A percentile compares a stretch with the other conserved stretches of the same genome.
These are phyloP conservation scores for Phlyctochytrium arcticum DNA, from an alignment of 192 early-diverging fungal genomes.

Conservation along the genomic window DNA sequence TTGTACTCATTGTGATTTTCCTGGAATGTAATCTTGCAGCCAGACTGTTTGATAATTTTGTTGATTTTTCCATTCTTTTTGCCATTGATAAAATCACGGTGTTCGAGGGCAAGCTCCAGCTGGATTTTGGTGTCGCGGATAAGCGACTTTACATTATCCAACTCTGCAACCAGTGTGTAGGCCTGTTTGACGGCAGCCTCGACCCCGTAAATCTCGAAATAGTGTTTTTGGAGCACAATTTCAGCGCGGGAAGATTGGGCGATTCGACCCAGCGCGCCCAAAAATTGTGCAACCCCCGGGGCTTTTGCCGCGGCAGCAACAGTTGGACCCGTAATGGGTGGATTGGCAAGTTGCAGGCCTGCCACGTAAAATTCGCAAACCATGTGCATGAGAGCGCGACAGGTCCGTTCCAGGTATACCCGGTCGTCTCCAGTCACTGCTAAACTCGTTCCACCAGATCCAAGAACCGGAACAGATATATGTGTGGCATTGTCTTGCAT, in stretches of 20 bases:
- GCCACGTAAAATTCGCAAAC: conserved; percentile 52
- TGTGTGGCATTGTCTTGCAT: conserved; percentile 75
- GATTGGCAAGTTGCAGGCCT: conserved; percentile 30
- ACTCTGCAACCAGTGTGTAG: conserved; percentile 51
- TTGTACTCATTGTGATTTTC: conserved; percentile 71
- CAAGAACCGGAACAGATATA: conserved; percentile 62
- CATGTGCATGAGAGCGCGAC: conserved; percentile 50
- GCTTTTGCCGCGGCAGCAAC: neutral
- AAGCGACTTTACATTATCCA: conserved; percentile 41
- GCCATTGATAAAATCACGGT: conserved; percentile 82
- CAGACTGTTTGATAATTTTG: conserved; percentile 71
- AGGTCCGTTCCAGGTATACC: conserved; percentile 69
- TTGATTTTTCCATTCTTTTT: conserved; percentile 90
- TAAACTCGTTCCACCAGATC: conserved; percentile 45
- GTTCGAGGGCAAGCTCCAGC: conserved; percentile 71
- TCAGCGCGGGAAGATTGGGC: conserved; percentile 57
- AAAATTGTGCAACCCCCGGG: conserved; percentile 29
- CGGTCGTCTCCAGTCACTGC: conserved; percentile 55
- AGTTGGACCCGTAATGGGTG: neutral
- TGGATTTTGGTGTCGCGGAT: conserved; percentile 68
- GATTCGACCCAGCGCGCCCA: conserved; percentile 35
- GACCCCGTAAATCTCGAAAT: conserved; percentile 68
- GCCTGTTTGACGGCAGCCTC: conserved; percentile 58
- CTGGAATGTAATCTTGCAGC: conserved; percentile 66
- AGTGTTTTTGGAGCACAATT: conserved; percentile 53